These are phyloP conservation scores for Lavandula angustifolia DNA, from an alignment of 257 asterid genomes.

Conservation along the genomic window DNA sequence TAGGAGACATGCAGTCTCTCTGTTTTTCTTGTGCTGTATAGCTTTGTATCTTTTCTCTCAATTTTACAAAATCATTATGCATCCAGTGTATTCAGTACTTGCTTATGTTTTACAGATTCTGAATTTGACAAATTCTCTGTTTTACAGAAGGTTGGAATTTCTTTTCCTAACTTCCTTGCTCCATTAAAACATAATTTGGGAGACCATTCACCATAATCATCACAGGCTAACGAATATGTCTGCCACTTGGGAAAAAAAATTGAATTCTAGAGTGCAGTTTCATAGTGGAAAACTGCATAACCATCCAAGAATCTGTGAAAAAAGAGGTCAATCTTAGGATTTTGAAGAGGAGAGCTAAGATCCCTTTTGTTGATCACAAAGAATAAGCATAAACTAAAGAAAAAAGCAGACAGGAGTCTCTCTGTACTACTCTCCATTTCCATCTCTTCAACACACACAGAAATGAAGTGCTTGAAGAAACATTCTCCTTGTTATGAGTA, in stretches of 20 bases:
- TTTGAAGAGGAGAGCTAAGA: neutral
- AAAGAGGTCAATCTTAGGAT: neutral
- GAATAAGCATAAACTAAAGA: conserved; percentile 8
- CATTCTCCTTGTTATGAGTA: conserved; percentile 30
- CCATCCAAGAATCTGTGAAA: neutral
- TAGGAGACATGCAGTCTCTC: conserved; percentile 3
- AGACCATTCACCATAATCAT: neutral
- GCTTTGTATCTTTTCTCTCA: conserved; percentile 9
- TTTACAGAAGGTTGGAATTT: neutral
- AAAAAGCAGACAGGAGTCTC: conserved; percentile 41
- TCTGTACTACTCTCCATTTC: conserved; percentile 7
- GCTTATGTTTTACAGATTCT: too few relatives aligned
- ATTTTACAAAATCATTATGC: neutral
- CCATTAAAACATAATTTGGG: conserved; percentile 1
- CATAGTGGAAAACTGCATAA: neutral
- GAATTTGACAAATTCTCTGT: too few relatives aligned
- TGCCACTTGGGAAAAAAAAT: conserved; percentile 28
- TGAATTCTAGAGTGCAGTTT: neutral
- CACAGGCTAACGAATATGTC: conserved; percentile 33
- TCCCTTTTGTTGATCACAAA: conserved; percentile 24
- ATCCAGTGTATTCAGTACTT: too few relatives aligned
- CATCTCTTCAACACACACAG: conserved; percentile 20
- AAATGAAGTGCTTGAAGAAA: conserved; percentile 46
- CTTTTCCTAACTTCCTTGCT: conserved; percentile 25
- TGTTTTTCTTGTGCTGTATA: conserved; percentile 7